Evolutionary conservation across 257 asterid genomes (phyloP).

Genomic region (Solanum raphanifolium): DNA sequence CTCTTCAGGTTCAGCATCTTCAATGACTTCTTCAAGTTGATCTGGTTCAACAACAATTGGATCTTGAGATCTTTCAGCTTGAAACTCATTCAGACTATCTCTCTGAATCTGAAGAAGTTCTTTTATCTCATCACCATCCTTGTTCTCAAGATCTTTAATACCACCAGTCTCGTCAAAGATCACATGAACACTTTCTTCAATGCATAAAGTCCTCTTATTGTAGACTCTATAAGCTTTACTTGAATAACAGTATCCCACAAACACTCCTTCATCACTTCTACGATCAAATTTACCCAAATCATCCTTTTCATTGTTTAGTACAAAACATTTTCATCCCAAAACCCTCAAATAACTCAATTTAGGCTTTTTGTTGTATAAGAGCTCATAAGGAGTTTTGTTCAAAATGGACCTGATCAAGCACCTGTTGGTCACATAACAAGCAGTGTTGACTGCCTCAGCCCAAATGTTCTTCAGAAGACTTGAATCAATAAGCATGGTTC

Average conservation of each 20-base stretch:
- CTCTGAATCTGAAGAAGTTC: background rate
- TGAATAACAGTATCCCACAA: background rate
- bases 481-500: background rate
- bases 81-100: background rate
- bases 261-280: background rate
- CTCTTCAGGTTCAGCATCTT: background rate
- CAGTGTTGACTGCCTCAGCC: background rate
- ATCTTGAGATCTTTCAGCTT: too few relatives aligned
- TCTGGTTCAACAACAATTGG: background rate
- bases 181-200: background rate
- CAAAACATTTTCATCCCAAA: background rate
- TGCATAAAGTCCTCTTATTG: background rate
- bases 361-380: too few relatives aligned
- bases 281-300: background rate
- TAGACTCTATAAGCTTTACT: background rate
- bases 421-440: background rate
- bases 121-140: background rate
- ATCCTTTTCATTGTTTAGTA: too few relatives aligned
- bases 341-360: too few relatives aligned
- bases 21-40: background rate
- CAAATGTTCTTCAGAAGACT: too few relatives aligned
- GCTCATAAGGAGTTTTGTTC: background rate
- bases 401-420: background rate
- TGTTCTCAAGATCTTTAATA: background rate
- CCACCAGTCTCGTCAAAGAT: background rate